Evolutionary conservation across 1,284 basidiomycete genomes (phyloP).

Genomic region (Puccinia sorghi): DNA sequence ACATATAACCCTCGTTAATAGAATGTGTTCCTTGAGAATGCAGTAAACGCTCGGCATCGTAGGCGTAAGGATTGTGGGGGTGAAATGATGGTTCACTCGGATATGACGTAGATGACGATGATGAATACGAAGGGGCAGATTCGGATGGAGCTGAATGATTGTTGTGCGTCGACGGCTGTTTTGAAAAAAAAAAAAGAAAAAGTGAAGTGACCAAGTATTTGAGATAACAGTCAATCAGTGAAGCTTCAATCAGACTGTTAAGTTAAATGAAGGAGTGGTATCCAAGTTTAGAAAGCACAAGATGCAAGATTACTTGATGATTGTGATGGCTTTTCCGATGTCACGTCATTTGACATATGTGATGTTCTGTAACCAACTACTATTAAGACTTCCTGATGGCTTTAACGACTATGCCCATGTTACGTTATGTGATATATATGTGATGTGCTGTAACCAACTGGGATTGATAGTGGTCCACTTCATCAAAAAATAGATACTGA

Average conservation of each 20-base stretch:
- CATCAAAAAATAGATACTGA: conserved; percentile 11
- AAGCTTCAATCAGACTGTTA: neutral
- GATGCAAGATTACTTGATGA: neutral
- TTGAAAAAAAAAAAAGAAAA: neutral
- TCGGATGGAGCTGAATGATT: conserved; percentile 39
- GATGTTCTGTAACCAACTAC: too few relatives aligned
- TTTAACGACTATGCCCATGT: too few relatives aligned
- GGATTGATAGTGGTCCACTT: neutral
- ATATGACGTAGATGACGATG: conserved; percentile 30
- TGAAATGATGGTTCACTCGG: conserved; percentile 26
- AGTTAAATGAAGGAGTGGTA: neutral
- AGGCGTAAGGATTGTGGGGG: conserved; percentile 47
- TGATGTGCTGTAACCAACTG: neutral
- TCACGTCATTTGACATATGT: too few relatives aligned
- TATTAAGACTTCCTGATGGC: too few relatives aligned
- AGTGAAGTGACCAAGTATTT: neutral
- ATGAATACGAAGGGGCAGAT: conserved; percentile 38
- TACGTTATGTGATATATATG: too few relatives aligned
- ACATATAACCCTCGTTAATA: conserved; percentile 9
- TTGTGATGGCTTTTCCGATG: too few relatives aligned
- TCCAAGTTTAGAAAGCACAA: neutral
- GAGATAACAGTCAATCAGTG: neutral
- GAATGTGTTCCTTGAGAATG: conserved; percentile 27
- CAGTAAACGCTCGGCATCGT: conserved; percentile 35
- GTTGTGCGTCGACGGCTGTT: conserved; percentile 23